Evolutionary conservation across 2,329 filamentous ascomycete species (phyloP).

Genomic region (Paraconiothyrium sp.): DNA sequence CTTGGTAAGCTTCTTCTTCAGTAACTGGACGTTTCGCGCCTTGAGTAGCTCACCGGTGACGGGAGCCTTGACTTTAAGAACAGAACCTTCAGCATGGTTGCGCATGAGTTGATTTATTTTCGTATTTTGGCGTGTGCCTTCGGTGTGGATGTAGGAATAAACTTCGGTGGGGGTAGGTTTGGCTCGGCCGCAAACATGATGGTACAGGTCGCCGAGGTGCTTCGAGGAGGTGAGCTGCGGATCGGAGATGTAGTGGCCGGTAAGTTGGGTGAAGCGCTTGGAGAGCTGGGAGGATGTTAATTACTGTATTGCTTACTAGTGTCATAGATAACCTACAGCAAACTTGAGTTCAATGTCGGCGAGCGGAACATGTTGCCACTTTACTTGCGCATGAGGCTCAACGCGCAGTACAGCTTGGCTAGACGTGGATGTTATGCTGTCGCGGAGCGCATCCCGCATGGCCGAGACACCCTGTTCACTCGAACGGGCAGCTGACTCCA

Average conservation of each 20-base stretch:
- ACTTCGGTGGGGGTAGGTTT: slow-evolving; percentile 64
- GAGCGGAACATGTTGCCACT: slow-evolving; percentile 41
- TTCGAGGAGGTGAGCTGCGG: slow-evolving; percentile 61
- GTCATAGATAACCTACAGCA: slow-evolving; percentile 39
- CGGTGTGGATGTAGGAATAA: slow-evolving; percentile 63
- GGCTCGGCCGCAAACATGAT: slow-evolving; percentile 45
- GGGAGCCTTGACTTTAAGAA: slow-evolving; percentile 19
- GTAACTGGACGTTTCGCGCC: slow-evolving; percentile 73
- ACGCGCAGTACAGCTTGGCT: slow-evolving; percentile 12
- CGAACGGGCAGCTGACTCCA: slow-evolving; percentile 28
- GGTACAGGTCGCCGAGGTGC: slow-evolving; percentile 51
- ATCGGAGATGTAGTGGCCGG: slow-evolving; percentile 80
- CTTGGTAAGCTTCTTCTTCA: slow-evolving; percentile 70
- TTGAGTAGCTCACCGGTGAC: slow-evolving; percentile 38
- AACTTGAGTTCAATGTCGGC: slow-evolving; percentile 44
- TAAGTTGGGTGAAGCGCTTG: slow-evolving; percentile 83
- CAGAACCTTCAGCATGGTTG: background rate
- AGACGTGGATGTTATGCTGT: slow-evolving; percentile 20
- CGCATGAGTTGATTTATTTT: slow-evolving; percentile 29
- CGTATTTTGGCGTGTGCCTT: slow-evolving; percentile 27
- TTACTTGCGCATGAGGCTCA: slow-evolving; percentile 22
- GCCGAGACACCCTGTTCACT: slow-evolving; percentile 27
- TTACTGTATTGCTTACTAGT: slow-evolving; percentile 11
- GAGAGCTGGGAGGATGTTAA: slow-evolving; percentile 66
- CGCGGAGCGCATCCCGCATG: slow-evolving; percentile 25